phyloP scores from a whole-genome alignment of 768 basidiomycete genomes.

The Chiua virens region DNA sequence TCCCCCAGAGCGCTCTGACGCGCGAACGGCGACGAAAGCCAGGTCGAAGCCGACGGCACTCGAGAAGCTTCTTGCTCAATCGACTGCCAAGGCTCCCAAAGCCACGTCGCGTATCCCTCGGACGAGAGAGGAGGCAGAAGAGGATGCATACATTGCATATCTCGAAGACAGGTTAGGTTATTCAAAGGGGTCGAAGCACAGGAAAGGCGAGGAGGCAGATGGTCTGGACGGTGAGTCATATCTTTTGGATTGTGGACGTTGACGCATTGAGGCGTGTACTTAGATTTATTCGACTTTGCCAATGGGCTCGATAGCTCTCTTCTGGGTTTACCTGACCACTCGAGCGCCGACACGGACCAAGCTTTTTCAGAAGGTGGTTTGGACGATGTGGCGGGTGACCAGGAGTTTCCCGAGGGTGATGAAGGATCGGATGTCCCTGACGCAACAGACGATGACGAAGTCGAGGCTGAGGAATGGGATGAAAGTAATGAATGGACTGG shows the following conservation, averaged over 20 bases:
- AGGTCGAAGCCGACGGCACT: slow-evolving; percentile 30
- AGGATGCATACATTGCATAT: slow-evolving; percentile 84
- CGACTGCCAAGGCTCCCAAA: slow-evolving; percentile 7
- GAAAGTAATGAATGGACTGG: slow-evolving; percentile 39
- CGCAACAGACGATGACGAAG: background rate
- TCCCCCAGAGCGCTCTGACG: background rate
- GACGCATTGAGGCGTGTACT: background rate
- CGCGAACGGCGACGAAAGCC: background rate
- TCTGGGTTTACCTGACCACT: background rate
- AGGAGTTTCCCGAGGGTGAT: background rate
- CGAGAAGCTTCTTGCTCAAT: slow-evolving; percentile 32
- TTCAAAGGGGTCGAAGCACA: slow-evolving; percentile 41
- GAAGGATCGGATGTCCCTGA: background rate
- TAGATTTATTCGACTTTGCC: slow-evolving; percentile 58
- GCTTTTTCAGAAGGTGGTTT: background rate
- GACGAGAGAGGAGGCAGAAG: slow-evolving; percentile 54
- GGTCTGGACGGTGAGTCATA: slow-evolving; percentile 73
- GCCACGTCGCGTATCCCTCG: slow-evolving; percentile 19
- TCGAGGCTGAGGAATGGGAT: slow-evolving; percentile 25
- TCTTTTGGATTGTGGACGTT: background rate
- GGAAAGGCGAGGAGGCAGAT: slow-evolving; percentile 59
- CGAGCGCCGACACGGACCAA: background rate
- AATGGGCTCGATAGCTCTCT: slow-evolving; percentile 25
- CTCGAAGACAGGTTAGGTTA: slow-evolving; percentile 78
- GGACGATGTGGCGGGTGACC: background rate